These are phyloP conservation scores for Gyromitra esculenta DNA, from an alignment of 2,329 filamentous ascomycete genomes.

Conservation along the genomic window DNA sequence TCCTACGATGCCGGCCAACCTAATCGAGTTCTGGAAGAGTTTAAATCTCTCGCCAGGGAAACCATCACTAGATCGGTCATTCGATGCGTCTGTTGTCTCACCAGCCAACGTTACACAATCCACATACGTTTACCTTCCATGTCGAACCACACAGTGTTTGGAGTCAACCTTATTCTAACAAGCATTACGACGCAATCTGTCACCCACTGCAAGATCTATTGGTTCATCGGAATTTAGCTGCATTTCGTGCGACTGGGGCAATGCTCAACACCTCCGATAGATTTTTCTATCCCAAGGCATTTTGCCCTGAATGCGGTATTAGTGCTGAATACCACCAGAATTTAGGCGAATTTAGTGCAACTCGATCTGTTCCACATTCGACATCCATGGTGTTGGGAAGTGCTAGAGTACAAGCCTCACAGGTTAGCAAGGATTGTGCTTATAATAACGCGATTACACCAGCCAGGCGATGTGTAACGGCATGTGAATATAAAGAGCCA, in stretches of 20 bases:
- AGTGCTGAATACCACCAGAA: not conserved
- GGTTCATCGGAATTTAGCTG: not conserved
- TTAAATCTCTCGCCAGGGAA: not conserved
- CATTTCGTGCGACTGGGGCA: not conserved
- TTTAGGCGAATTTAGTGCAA: not conserved
- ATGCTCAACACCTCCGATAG: not conserved
- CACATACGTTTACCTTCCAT: not conserved
- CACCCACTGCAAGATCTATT: not conserved
- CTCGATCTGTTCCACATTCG: not conserved
- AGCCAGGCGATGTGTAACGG: not conserved
- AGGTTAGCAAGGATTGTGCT: not conserved
- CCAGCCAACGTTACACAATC: constrained; percentile 2
- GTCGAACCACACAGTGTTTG: not conserved
- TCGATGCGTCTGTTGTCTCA: not conserved
- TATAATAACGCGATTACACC: not conserved
- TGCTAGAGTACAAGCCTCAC: not conserved
- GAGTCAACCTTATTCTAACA: constrained; percentile 13
- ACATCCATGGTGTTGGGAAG: not conserved
- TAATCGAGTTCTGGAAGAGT: not conserved
- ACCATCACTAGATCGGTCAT: not conserved
- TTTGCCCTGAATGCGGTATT: not conserved
- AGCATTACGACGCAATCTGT: constrained; percentile 1
- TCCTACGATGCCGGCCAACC: not conserved
- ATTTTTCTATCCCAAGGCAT: not conserved
- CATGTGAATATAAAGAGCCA: not conserved